Evolutionary conservation across 768 basidiomycete species (phyloP).

Genomic region (Russula emetica): DNA sequence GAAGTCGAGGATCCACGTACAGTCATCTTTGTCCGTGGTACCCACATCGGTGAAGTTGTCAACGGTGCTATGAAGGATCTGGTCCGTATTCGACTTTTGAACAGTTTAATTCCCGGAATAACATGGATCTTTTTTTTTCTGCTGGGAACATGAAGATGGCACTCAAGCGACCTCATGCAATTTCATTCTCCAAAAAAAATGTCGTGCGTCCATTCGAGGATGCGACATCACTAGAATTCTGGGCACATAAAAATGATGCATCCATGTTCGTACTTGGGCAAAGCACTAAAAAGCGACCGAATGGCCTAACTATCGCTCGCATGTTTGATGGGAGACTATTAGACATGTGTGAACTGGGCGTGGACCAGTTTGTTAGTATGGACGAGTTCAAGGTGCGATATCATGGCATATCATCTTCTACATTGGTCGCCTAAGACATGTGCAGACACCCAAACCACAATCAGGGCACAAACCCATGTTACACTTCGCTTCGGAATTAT

Average conservation of each 20-base stretch:
- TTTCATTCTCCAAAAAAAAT: conserved; percentile 95
- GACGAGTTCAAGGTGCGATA: conserved; percentile 70
- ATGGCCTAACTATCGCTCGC: conserved; percentile 78
- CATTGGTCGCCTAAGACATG: neutral
- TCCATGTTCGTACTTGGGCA: conserved; percentile 87
- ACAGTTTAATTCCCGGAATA: neutral
- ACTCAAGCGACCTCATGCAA: conserved; percentile 84
- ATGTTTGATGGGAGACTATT: conserved; percentile 83
- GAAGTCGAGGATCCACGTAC: conserved; percentile 85
- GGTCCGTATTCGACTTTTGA: conserved; percentile 44
- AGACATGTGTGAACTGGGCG: conserved; percentile 94
- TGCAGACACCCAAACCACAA: conserved; percentile 80
- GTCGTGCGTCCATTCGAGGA: conserved; percentile 86
- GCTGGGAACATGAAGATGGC: conserved; percentile 59
- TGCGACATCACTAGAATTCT: conserved; percentile 80
- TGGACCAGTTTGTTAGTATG: conserved; percentile 79
- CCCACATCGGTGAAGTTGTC: conserved; percentile 76
- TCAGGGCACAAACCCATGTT: conserved; percentile 88
- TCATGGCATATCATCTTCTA: neutral
- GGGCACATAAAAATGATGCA: conserved; percentile 91
- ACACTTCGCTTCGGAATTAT: conserved; percentile 93
- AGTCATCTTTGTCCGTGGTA: conserved; percentile 86
- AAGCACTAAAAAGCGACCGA: conserved; percentile 90
- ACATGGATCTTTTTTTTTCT: neutral
- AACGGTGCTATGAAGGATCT: conserved; percentile 84